Evolutionary conservation across 2,329 filamentous ascomycete species (phyloP).

Genomic region (Colletotrichum costaricense): DNA sequence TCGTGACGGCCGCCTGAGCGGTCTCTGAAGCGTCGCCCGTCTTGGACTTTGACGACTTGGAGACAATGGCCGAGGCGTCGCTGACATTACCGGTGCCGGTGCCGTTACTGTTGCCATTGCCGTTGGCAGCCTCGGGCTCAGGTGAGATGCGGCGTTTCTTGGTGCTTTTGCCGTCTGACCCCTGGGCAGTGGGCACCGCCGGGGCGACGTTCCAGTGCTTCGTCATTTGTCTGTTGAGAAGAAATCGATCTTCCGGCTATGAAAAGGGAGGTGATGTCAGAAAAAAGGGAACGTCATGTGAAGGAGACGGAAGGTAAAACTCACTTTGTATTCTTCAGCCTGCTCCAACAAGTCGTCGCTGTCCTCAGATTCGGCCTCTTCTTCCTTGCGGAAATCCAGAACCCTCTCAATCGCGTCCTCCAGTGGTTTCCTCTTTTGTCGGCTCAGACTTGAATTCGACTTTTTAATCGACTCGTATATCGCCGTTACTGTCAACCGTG

Average conservation of each 20-base stretch:
- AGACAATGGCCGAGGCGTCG: constrained; percentile 26
- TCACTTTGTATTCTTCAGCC: constrained; percentile 37
- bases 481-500: constrained; percentile 63
- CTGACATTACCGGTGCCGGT: constrained; percentile 24
- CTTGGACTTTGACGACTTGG: constrained; percentile 16
- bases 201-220: constrained; percentile 50
- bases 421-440: constrained; percentile 83
- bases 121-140: constrained; percentile 34
- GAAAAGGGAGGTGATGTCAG: background rate
- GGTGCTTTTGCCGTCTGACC: constrained; percentile 37
- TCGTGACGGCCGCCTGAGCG: background rate
- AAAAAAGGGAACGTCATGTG: background rate
- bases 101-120: background rate
- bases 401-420: constrained; percentile 90
- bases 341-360: constrained; percentile 59
- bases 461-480: constrained; percentile 80
- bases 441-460: constrained; percentile 88
- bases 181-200: constrained; percentile 23
- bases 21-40: constrained; percentile 1
- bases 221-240: constrained; percentile 55
- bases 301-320: constrained; percentile 34
- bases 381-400: constrained; percentile 77
- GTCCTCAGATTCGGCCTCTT: constrained; percentile 66
- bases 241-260: constrained; percentile 49
- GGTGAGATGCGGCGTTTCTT: constrained; percentile 38